phyloP scores from a whole-genome alignment of 345 rosid species.

The Viola odorata region DNA sequence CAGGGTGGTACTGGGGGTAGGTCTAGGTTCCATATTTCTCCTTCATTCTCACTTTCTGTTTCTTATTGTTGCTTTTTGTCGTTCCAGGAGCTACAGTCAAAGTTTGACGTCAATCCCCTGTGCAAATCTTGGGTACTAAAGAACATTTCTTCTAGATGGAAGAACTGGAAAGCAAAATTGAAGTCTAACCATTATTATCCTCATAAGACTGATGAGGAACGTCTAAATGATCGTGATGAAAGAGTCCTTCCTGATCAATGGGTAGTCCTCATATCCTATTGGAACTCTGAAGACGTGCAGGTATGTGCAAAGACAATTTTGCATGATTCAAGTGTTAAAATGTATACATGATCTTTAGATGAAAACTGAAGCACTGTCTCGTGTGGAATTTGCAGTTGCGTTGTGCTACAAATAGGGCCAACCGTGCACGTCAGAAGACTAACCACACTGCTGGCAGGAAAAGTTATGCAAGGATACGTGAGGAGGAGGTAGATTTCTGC shows the following conservation, averaged over 20 bases:
- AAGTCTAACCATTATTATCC: conserved; percentile 28
- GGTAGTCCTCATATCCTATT: conserved; percentile 26
- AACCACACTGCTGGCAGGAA: conserved; percentile 29
- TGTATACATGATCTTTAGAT: background rate
- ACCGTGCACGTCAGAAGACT: conserved; percentile 18
- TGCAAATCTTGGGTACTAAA: conserved; percentile 30
- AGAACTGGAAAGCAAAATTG: conserved; percentile 32
- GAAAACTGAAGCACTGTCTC: background rate
- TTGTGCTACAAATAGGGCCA: conserved; percentile 32
- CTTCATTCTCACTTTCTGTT: no score
- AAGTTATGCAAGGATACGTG: conserved; percentile 35
- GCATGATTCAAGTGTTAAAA: background rate
- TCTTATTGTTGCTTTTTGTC: no score
- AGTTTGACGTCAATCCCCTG: conserved; percentile 27
- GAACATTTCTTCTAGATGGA: conserved; percentile 31
- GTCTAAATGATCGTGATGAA: conserved; percentile 23
- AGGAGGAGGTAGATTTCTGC: conserved; percentile 33
- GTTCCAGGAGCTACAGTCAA: conserved; percentile 16
- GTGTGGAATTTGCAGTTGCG: conserved; percentile 21
- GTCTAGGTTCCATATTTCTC: no score
- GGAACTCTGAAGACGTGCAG: conserved; percentile 34
- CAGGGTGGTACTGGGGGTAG: no score
- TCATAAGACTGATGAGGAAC: conserved; percentile 33
- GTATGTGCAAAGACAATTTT: conserved; percentile 12
- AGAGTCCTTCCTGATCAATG: conserved; percentile 37